Evolutionary conservation across 2,329 filamentous ascomycete genomes (phyloP).

Genomic region (Fusarium hainanense): DNA sequence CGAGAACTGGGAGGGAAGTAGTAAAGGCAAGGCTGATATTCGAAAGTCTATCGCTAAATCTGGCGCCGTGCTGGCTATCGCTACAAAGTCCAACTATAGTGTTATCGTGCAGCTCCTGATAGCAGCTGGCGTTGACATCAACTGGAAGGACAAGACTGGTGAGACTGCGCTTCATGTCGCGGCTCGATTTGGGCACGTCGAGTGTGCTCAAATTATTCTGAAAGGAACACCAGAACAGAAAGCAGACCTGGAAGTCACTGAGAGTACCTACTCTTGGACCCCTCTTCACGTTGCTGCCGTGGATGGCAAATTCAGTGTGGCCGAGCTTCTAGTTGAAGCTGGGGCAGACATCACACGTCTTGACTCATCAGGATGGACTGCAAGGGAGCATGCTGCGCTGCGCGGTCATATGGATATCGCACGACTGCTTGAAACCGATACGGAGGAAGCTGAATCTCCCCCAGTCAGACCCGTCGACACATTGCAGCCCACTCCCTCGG

Average conservation of each 20-base stretch:
- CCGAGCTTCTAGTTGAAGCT: constrained; percentile 79
- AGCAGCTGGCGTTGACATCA: constrained; percentile 89
- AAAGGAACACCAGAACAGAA: constrained; percentile 76
- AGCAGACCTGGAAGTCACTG: constrained; percentile 78
- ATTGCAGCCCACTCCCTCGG: constrained; percentile 47
- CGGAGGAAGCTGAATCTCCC: constrained; percentile 46
- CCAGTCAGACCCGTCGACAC: constrained; percentile 36
- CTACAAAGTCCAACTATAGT: constrained; percentile 87
- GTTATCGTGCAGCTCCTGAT: constrained; percentile 89
- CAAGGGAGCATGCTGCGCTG: constrained; percentile 90
- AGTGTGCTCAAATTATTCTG: constrained; percentile 82
- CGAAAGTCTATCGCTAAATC: constrained; percentile 81
- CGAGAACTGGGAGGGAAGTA: constrained; percentile 78
- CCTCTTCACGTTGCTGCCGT: constrained; percentile 94
- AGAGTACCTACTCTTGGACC: constrained; percentile 92
- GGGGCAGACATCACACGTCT: constrained; percentile 79
- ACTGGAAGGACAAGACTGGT: constrained; percentile 89
- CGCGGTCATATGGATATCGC: constrained; percentile 89
- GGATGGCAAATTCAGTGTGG: constrained; percentile 82
- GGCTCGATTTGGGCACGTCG: constrained; percentile 84
- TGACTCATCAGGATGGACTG: constrained; percentile 93
- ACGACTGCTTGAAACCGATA: constrained; percentile 69
- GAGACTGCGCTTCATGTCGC: constrained; percentile 94
- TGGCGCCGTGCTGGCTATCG: constrained; percentile 86
- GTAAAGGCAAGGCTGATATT: constrained; percentile 69